Evolutionary conservation across 2,329 filamentous ascomycete species (phyloP).

Genomic region (Ceratocystis alfenasii): DNA sequence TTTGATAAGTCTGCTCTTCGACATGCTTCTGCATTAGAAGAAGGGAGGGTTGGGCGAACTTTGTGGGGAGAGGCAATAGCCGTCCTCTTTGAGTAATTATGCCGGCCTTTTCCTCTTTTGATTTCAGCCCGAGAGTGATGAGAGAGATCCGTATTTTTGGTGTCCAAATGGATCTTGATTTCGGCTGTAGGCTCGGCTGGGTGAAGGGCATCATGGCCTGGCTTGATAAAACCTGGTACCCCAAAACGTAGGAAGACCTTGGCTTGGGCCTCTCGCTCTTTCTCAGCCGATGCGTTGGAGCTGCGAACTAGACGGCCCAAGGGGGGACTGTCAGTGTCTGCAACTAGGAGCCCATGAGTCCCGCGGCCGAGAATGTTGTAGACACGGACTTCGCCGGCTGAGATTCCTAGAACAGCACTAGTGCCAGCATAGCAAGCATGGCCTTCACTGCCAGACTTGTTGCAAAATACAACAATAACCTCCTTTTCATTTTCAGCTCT

Average conservation of each 20-base stretch:
- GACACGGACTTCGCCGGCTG: constrained; percentile 51
- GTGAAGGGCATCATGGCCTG: not conserved
- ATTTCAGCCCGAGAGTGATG: not conserved
- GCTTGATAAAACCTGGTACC: not conserved
- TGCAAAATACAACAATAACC: constrained; percentile 59
- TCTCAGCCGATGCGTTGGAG: constrained; percentile 18
- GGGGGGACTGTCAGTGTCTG: constrained; percentile 44
- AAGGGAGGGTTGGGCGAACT: not conserved
- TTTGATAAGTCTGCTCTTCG: not conserved
- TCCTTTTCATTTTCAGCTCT: constrained; percentile 41
- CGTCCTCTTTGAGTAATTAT: not conserved
- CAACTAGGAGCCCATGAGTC: constrained; percentile 53
- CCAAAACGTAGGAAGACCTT: not conserved
- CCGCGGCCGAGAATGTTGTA: constrained; percentile 59
- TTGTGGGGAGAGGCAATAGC: not conserved
- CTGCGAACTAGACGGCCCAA: constrained; percentile 36
- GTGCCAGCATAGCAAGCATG: constrained; percentile 60
- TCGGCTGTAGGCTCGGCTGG: not conserved
- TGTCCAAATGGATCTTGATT: not conserved
- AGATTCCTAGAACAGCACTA: constrained; percentile 56
- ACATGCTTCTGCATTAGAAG: not conserved
- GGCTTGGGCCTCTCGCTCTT: constrained; percentile 7
- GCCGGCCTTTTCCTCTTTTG: not conserved
- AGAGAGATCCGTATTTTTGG: not conserved
- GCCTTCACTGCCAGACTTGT: constrained; percentile 55